phyloP scores from a whole-genome alignment of 2,329 filamentous ascomycete species.

The Claviceps arundinis region DNA sequence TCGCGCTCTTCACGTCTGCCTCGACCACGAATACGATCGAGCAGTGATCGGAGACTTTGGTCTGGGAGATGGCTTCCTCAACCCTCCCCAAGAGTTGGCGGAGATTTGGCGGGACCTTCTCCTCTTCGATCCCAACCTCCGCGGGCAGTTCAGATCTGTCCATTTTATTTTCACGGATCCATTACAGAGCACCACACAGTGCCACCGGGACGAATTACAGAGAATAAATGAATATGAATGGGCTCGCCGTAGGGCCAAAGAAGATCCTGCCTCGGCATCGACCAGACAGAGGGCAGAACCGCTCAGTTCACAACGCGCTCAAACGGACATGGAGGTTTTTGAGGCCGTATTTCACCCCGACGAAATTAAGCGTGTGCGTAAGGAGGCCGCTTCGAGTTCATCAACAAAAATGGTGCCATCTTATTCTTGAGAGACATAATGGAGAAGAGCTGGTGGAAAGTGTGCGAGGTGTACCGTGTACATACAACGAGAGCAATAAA shows the following conservation, averaged over 20 bases:
- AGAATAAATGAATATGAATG: too few species aligned
- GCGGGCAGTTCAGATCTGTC: conserved; percentile 47
- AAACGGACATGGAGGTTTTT: conserved; percentile 40
- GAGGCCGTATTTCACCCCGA: conserved; percentile 34
- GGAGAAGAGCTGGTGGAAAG: neutral
- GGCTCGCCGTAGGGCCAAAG: too few species aligned
- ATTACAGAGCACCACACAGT: conserved; percentile 35
- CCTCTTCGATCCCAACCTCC: conserved; percentile 47
- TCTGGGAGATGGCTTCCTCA: conserved; percentile 48
- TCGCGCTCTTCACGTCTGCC: conserved; percentile 56
- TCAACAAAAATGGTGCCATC: conserved; percentile 37
- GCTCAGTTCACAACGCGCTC: conserved; percentile 16
- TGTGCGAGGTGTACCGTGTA: neutral
- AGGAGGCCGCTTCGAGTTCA: conserved; percentile 41
- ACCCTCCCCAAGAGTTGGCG: conserved; percentile 51
- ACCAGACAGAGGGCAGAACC: conserved; percentile 14
- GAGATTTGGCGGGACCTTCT: conserved; percentile 54
- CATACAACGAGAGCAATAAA: too few species aligned
- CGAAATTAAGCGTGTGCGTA: conserved; percentile 37
- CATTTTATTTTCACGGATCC: conserved; percentile 52
- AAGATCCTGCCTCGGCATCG: too few species aligned
- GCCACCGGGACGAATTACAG: conserved; percentile 35
- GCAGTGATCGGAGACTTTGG: conserved; percentile 54
- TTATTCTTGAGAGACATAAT: conserved; percentile 10
- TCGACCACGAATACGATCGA: conserved; percentile 40